Percentiles rank a stretch among this genome's conserved stretches.
phyloP scores from a whole-genome alignment of 2,329 filamentous ascomycete species.

The Teratosphaeria pseudoeucalypti region DNA sequence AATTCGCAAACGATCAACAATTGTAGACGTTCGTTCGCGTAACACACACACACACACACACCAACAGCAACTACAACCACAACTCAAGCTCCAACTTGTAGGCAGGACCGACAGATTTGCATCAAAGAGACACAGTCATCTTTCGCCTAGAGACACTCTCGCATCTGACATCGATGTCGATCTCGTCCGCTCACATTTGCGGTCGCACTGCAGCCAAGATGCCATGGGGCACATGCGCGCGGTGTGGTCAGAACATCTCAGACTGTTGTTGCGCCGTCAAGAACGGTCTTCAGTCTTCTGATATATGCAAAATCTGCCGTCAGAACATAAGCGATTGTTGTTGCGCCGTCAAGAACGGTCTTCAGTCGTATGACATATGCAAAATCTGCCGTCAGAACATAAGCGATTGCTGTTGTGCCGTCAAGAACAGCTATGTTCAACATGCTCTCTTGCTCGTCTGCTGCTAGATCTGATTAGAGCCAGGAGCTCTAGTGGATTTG shows the following conservation, averaged over 20 bases:
- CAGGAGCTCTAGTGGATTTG: not conserved
- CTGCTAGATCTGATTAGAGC: not conserved
- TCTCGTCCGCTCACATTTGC: not conserved
- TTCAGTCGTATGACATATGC: not conserved
- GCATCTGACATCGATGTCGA: not conserved
- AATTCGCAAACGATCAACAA: not conserved
- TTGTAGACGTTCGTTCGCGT: not conserved
- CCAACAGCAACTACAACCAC: not conserved
- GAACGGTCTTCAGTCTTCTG: not conserved
- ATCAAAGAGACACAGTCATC: not conserved
- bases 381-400: not conserved
- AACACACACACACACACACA: not conserved
- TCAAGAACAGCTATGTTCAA: not conserved
- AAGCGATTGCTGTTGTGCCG: not conserved
- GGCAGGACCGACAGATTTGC: not conserved
- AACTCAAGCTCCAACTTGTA: not conserved
- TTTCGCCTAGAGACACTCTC: too few relatives aligned
- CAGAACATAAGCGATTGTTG: not conserved
- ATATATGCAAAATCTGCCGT: not conserved
- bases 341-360: not conserved
- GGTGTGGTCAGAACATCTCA: not conserved
- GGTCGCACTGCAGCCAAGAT: not conserved
- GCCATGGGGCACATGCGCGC: not conserved
- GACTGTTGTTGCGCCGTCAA: not conserved
- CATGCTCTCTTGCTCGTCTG: not conserved